Evolutionary conservation across 78 protist species (phyloP).

Genomic region (Polysphondylium violaceum): DNA sequence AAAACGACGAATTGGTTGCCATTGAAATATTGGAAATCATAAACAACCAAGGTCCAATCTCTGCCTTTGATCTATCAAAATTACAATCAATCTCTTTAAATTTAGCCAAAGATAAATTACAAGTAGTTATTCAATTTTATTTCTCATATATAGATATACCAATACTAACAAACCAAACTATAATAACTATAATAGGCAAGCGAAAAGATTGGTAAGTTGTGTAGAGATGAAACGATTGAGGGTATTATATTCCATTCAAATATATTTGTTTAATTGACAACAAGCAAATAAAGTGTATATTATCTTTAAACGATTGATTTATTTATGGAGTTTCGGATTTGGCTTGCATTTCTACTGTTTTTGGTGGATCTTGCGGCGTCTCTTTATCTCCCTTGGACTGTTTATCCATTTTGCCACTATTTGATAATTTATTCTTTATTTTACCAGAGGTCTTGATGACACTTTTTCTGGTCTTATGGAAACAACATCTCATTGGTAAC

Average conservation of each 20-base stretch:
- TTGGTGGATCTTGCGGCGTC: too few species aligned
- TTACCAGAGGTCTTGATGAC: too few species aligned
- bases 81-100: conserved; percentile 40
- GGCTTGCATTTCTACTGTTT: too few species aligned
- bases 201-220: conserved; percentile 51
- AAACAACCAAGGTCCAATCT: conserved; percentile 34
- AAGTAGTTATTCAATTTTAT: conserved; percentile 6
- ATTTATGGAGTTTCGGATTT: too few species aligned
- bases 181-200: neutral
- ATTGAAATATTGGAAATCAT: conserved; percentile 54
- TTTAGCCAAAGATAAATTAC: conserved; percentile 61
- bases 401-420: too few species aligned
- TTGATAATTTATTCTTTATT: too few species aligned
- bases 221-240: conserved; percentile 72
- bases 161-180: neutral
- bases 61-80: conserved; percentile 61
- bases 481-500: too few species aligned
- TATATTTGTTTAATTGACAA: conserved; percentile 42
- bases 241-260: conserved; percentile 50
- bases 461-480: too few species aligned
- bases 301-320: too few species aligned
- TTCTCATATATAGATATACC: neutral
- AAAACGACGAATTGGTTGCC: conserved; percentile 69
- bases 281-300: too few species aligned
- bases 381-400: too few species aligned